Percentiles rank a stretch among this genome's conserved stretches.
Evolutionary conservation across 345 rosid genomes (phyloP).

Genomic region (Hirschfeldia incana): DNA sequence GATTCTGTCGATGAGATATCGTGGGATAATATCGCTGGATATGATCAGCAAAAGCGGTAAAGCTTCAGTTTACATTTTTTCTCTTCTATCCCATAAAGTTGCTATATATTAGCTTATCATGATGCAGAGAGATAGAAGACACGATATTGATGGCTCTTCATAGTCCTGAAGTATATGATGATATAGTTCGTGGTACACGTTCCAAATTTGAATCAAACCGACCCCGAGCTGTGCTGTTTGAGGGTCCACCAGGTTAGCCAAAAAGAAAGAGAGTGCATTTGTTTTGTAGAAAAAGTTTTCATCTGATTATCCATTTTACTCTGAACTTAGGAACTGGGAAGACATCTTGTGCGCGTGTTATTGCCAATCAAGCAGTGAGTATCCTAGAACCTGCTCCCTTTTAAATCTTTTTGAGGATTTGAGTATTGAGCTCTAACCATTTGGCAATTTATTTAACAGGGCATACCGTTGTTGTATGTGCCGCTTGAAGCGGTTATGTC

Average conservation of each 20-base stretch:
- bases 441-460: constrained; percentile 46
- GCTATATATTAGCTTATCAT: constrained; percentile 8
- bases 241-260: constrained; percentile 91
- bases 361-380: constrained; percentile 87
- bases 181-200: constrained; percentile 88
- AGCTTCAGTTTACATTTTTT: constrained; percentile 16
- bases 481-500: constrained; percentile 90
- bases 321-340: constrained; percentile 82
- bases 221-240: constrained; percentile 93
- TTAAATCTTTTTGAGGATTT: neutral
- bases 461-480: constrained; percentile 82
- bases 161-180: constrained; percentile 86
- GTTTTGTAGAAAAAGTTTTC: neutral
- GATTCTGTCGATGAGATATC: constrained; percentile 56
- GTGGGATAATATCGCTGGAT: constrained; percentile 94
- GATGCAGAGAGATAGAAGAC: constrained; percentile 88
- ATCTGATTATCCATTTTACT: constrained; percentile 17
- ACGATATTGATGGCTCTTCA: constrained; percentile 79
- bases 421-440: neutral
- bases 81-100: neutral
- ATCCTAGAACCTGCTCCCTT: neutral
- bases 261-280: neutral
- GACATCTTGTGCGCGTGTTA: constrained; percentile 93
- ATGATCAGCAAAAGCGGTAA: constrained; percentile 74
- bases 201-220: constrained; percentile 83